Base-by-base conservation (phyloP, 148 eudicot genomes). In the Rhododendron henanense region DNA sequence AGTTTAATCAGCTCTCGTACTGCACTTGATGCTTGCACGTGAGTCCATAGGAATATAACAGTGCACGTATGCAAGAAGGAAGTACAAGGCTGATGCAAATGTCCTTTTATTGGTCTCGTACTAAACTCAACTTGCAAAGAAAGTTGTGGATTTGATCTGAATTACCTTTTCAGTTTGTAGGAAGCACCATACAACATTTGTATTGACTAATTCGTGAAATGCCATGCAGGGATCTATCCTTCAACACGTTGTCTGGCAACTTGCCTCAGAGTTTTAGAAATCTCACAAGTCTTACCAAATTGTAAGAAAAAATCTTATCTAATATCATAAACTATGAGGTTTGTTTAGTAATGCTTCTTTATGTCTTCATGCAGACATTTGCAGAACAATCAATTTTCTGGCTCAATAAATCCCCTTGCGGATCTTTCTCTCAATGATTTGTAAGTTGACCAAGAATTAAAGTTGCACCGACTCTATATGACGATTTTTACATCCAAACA, bases 211-310 rank as follows among this genome's bases (percentile, higher is more conserved):
- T 33, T 82, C 8, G 10, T 81, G 67, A 31, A 13, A 78, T 82
- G 81, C 69, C 83, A 55, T 89, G 84, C 90, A 94, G 96, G 93
- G 96, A 94, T 94, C 89, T 94, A 79, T 93, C 96, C 50, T 88
- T 23, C 83, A 94, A 94, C 87, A 73, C 78, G 75, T 37, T 94
- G 78, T 53, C 91, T 14, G 94, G 95, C 15, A 84, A 90, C 87
- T 87, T 94, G 85, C 95, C 96, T 41, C 90, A 88, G 88, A 91
- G 90, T 85, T 86, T 94, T 53, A 89, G 85, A 69, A 85, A 87
- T 63, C 91, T 94, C 84, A 82, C 92, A 73, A 87, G 92, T 86
- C 93, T 91, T 14, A 71, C 77, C 80, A 81, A 87, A 37, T 78
- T 94, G 94, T 94, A 91, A 91, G 96, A 78, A 83, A 47, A 44